phyloP scores from a whole-genome alignment of 495 filamentous ascomycete genomes.

The Neurospora tetraspora region DNA sequence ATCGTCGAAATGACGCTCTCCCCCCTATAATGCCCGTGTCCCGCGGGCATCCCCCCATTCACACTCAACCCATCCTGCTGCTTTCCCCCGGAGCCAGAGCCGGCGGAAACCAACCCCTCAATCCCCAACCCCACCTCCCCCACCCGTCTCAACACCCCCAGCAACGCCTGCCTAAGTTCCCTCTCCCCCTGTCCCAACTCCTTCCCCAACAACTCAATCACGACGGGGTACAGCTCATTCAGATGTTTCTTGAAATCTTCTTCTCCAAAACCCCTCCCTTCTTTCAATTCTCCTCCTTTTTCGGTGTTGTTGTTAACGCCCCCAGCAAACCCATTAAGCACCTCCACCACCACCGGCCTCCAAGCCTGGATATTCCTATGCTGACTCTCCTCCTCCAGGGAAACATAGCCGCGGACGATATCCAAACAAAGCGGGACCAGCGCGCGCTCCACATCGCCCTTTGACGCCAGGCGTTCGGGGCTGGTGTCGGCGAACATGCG shows the following conservation, averaged over 20 bases:
- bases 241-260: conserved; percentile 75
- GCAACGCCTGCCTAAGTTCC: conserved; percentile 68
- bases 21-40: neutral
- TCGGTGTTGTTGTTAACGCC: neutral
- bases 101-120: conserved; percentile 24
- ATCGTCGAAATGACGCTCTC: neutral
- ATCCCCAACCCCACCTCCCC: conserved; percentile 76
- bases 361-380: conserved; percentile 93
- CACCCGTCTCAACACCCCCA: conserved; percentile 64
- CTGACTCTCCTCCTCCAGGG: conserved; percentile 86
- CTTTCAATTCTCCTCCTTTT: neutral
- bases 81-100: neutral
- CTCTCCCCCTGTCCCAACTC: conserved; percentile 49
- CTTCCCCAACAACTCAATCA: conserved; percentile 70
- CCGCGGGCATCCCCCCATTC: neutral
- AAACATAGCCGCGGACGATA: conserved; percentile 73
- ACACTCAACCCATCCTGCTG: conserved; percentile 8
- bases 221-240: conserved; percentile 73
- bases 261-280: conserved; percentile 47
- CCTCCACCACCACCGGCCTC: conserved; percentile 94
- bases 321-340: conserved; percentile 86
- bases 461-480: conserved; percentile 67
- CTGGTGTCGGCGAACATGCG: conserved; percentile 91
- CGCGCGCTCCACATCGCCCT: conserved; percentile 74
- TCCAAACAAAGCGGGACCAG: conserved; percentile 90